Evolutionary conservation across 148 eudicot genomes (phyloP), one percentile per base, ranked within the genome.

Genomic region (Persicaria tinctoria): DNA sequence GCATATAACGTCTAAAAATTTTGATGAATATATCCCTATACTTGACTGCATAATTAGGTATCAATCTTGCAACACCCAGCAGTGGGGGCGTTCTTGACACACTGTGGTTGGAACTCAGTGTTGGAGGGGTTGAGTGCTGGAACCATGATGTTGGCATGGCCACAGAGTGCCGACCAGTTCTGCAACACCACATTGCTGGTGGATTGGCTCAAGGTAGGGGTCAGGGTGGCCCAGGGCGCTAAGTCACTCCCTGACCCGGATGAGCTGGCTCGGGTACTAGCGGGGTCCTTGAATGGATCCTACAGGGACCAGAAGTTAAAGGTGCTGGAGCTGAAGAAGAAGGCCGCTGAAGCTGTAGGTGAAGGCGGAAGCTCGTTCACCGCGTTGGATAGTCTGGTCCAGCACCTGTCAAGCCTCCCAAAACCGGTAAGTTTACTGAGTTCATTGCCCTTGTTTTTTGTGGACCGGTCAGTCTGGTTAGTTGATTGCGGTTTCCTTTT

Each of bases 81-180:
- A 23, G 27, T 23, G 27, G 27, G 27, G 27, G 27, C 27, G 27
- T 23, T 23, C 27, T 23, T 23, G 77, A 85, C 86, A 27, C 90
- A 87, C 50, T 85, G 86, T 8, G 88, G 90, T 8, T 87, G 90
- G 87, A 87, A 85, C 73, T 87, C 87, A 41, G 68, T 79, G 13
- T 68, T 84, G 18, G 90, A 87, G 53, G 76, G 83, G 14, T 23
- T 87, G 1, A 60, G 59, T 2, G 79, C 84, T 0, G 86, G 86
- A 2, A 81, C 83, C 66, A 72, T 82, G 38, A 82, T 83, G 84
- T 14, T 87, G 78, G 72, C 85, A 1, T 87, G 90, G 87, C 87
- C 90, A 5, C 85, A 81, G 84, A 74, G 79, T 2, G 90, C 87
- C 0, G 90, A 87, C 75, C 90, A 87, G n/a, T 85, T 51, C 20